Conservation (phyloP, 1,139 yeast genomes). For the Pichia terricola region DNA sequence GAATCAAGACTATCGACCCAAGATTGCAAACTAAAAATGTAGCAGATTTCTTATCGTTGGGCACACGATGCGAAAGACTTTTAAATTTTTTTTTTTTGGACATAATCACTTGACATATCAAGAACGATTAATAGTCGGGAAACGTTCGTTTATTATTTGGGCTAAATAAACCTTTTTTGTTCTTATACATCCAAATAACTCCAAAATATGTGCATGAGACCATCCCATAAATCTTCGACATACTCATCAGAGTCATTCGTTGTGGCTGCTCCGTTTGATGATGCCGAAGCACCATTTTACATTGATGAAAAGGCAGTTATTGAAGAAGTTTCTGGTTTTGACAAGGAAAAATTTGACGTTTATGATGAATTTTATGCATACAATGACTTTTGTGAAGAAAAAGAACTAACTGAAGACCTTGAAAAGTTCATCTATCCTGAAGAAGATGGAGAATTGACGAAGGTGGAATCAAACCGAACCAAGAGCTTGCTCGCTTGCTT, state of each 20-base stretch:
- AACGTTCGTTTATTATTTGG: background rate
- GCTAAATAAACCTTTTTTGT: background rate
- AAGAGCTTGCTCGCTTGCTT: no score
- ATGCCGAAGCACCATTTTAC: conserved; percentile 1
- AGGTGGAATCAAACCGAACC: no score
- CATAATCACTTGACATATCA: no score
- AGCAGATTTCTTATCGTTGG: no score
- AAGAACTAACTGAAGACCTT: background rate
- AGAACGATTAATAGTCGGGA: no score
- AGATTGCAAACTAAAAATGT: no score
- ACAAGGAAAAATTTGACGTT: background rate
- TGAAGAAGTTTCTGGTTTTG: background rate
- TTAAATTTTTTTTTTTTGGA: no score
- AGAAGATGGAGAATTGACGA: no score
- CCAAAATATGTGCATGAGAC: conserved; percentile 5
- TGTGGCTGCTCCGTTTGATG: conserved; percentile 3
- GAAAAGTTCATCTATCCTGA: background rate
- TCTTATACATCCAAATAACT: background rate
- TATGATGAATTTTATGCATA: background rate
- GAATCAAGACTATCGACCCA: no score
- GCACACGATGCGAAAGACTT: no score
- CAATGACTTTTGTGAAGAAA: background rate
- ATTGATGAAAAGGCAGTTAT: background rate
- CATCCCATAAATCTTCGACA: conserved; percentile 1
- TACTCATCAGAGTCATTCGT: background rate